phyloP scores from a whole-genome alignment of 176 grass and related monocot genomes.

The Carex cristatella region DNA sequence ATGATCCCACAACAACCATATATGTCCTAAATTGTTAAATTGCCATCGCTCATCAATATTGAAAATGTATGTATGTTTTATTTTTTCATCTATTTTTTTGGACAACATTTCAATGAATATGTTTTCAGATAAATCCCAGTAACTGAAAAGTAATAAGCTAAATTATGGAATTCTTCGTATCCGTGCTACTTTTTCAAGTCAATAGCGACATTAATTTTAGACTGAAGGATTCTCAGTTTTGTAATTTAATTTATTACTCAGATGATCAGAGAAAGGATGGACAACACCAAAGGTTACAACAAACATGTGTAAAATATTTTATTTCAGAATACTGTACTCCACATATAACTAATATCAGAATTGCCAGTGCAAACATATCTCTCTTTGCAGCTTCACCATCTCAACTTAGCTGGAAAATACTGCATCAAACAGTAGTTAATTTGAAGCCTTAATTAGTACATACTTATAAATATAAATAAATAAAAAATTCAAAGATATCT shows the following conservation, averaged over 20 bases:
- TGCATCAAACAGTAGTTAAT: conserved; percentile 2
- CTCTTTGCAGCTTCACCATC: conserved; percentile 21
- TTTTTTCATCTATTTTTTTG: too few relatives aligned
- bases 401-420: conserved; percentile 39
- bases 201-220: not conserved
- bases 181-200: too few relatives aligned
- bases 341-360: not conserved
- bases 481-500: not conserved
- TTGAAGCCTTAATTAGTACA: not conserved
- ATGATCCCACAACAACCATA: too few relatives aligned
- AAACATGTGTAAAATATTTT: not conserved
- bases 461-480: not conserved
- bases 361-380: not conserved
- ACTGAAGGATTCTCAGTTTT: not conserved
- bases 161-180: too few relatives aligned
- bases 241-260: not conserved
- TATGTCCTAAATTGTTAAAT: too few relatives aligned
- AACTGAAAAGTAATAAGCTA: too few relatives aligned
- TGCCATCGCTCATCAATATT: too few relatives aligned
- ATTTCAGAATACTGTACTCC: not conserved
- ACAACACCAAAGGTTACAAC: not conserved
- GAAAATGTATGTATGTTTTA: too few relatives aligned
- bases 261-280: not conserved
- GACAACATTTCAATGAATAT: too few relatives aligned
- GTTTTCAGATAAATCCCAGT: too few relatives aligned